Evolutionary conservation across 805 yeast genomes (phyloP), one percentile per base, ranked within the genome.

Genomic region (Yarrowia sp.): DNA sequence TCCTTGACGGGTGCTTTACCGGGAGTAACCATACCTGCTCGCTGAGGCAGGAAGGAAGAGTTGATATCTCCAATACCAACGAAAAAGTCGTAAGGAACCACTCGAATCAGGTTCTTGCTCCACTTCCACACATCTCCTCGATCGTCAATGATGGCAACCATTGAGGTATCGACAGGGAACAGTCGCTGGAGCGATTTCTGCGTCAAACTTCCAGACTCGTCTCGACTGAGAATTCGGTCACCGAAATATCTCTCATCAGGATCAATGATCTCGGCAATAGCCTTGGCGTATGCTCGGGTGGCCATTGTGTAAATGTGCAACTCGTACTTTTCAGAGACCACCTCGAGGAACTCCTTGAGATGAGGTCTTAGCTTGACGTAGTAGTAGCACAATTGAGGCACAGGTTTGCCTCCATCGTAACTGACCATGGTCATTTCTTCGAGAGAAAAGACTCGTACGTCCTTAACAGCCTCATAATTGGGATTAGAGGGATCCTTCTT

Each of bases 111-210:
- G 73, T 95, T 92, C 11, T 88, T 86, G 69, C 91, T 89, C 99
- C 99, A 95, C 72, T 89, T 90, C 99, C 99, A 95, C 18, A 95
- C 99, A 75, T 95, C 99, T 2, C 98, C 99, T 74, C 99, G 83
- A 75, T 95, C 99, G 75, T 95, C 99, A 66, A 95, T 95, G 51
- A 95, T 87, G 1, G 90, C 95, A 36, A 95, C 99, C 96, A 95
- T 89, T 15, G 96, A 88, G 28, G 96, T 96, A 69, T 93, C 97
- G 1, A 93, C 96, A 0, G 99, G 99, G 71, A 95, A 95, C 65
- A 95, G 79, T 67, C 98, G 80, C 71, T 89, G 87, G 67, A 95
- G 79, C 41, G 93, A 90, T 73, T 95, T 95, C 69, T 90, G 96
- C 2, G 97, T 88, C 67, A 93, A 76, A 6, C 92, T 89, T 0